Percentiles rank a stretch among this genome's conserved stretches.
Evolutionary conservation across 768 basidiomycete genomes (phyloP).

Genomic region (Suillus weaverae): DNA sequence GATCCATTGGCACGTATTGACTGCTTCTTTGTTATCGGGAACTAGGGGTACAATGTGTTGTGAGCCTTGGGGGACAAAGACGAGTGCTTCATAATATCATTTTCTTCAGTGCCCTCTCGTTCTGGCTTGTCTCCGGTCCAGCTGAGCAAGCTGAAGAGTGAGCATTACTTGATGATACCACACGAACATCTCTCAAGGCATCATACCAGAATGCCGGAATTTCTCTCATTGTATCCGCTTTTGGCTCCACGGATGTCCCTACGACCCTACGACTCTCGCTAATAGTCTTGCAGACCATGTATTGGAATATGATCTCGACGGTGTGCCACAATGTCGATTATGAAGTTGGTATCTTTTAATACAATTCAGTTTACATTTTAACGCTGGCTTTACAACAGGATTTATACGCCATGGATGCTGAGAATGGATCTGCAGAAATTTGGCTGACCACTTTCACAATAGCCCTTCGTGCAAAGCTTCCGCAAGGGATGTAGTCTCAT

Average conservation of each 20-base stretch:
- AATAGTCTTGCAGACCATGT: constrained; percentile 67
- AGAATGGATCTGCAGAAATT: constrained; percentile 50
- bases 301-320: constrained; percentile 59
- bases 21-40: no score
- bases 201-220: constrained; percentile 60
- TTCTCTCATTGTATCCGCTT: constrained; percentile 62
- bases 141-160: constrained; percentile 62
- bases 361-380: constrained; percentile 3
- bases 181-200: constrained; percentile 49
- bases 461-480: constrained; percentile 31
- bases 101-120: constrained; percentile 43
- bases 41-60: constrained; percentile 65
- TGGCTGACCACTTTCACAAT: constrained; percentile 36
- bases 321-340: constrained; percentile 79
- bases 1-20: neutral
- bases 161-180: constrained; percentile 43
- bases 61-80: constrained; percentile 27
- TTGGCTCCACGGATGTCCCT: constrained; percentile 54
- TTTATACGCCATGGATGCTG: constrained; percentile 56
- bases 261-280: constrained; percentile 65
- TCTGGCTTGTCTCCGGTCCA: constrained; percentile 54
- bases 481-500: constrained; percentile 14
- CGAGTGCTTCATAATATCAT: neutral
- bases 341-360: constrained; percentile 38
- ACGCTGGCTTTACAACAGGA: constrained; percentile 40